Percentiles rank a stretch among this genome's conserved stretches.
Conservation (phyloP, 352 stramenopile genomes). For the Phytophthora syringae region DNA sequence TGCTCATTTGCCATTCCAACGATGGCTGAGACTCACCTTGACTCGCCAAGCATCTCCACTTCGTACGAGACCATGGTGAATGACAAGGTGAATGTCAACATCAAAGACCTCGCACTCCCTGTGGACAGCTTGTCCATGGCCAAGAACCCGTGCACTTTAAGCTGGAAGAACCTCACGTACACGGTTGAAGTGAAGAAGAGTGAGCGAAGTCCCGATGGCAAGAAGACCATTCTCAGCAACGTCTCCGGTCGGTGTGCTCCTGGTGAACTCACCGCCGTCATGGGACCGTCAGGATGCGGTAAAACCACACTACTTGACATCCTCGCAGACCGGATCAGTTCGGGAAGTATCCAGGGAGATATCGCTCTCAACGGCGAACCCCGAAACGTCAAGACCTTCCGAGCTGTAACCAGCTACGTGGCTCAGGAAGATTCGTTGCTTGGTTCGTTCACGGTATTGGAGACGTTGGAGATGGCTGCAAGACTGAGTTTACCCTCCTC, state of each 20-base stretch:
- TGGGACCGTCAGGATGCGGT: conserved; percentile 65
- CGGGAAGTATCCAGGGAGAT: conserved; percentile 41
- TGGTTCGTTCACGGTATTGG: conserved; percentile 69
- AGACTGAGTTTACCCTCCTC: conserved; percentile 53
- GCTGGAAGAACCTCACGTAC: conserved; percentile 31
- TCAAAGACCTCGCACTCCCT: conserved; percentile 6
- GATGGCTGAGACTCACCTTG: conserved; percentile 18
- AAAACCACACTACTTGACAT: conserved; percentile 78
- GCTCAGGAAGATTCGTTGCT: conserved; percentile 62
- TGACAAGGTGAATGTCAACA: background rate
- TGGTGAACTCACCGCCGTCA: conserved; percentile 68
- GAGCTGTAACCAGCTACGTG: conserved; percentile 63
- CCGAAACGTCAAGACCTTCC: conserved; percentile 47
- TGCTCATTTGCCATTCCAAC: background rate
- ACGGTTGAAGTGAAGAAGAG: conserved; percentile 29
- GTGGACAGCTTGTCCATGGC: background rate
- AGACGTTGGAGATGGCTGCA: conserved; percentile 71
- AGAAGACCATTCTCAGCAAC: conserved; percentile 59
- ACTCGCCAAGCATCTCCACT: conserved; percentile 15
- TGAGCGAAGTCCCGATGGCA: conserved; percentile 16
- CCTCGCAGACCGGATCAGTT: conserved; percentile 50
- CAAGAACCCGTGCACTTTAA: conserved; percentile 27
- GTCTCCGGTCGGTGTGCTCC: conserved; percentile 59
- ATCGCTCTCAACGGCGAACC: conserved; percentile 54
- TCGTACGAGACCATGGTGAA: conserved; percentile 13